Evolutionary conservation across 768 basidiomycete genomes (phyloP), one percentile per base, ranked within the genome.

Genomic region (Termitomyces sp.): DNA sequence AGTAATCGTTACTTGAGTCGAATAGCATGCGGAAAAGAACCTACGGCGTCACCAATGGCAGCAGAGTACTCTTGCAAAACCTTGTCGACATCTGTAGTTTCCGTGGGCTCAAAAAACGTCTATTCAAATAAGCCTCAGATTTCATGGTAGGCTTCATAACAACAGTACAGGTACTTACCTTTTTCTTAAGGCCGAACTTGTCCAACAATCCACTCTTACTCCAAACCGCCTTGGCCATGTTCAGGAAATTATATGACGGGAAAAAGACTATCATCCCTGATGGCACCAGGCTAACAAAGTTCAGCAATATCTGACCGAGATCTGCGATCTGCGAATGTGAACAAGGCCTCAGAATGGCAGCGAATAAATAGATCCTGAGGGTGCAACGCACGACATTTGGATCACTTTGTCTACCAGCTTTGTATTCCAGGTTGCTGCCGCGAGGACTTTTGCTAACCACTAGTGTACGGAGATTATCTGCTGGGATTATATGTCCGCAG

Each of bases 201-300:
- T 76, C 73, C 55, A 96, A 59, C 10, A 85, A 64, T 1, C 88
- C 86, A 43, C 70, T 81, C 44, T 74, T 75, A 6, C 71, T 66
- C 94, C 96, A 98, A 6, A 75, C 64, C 5, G 71, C 73, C 60
- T 83, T 88, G 3, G 88, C 82, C 36, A 74, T 70, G 54, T 87
- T 81, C 35, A 98, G 72, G 60, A 92, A 94, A 27, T 76, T 80
- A 67, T 98, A 98, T 0, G 94, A 96, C 0, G 96, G 95, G 38
- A 98, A 83, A 67, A 99, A 99, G 7, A 97, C 87, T 18, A 98
- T 89, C 71, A 98, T 81, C 0, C 96, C 96, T 18, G 85, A 86
- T 0, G 94, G 90, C 5, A 95, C 80, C 16, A 96, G 67, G 32
- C 79, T 85, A 20, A 83, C 76, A 45, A 94, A 82, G 63, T 96